phyloP scores from a whole-genome alignment of 257 asterid species.

The Cinchona pubescens region DNA sequence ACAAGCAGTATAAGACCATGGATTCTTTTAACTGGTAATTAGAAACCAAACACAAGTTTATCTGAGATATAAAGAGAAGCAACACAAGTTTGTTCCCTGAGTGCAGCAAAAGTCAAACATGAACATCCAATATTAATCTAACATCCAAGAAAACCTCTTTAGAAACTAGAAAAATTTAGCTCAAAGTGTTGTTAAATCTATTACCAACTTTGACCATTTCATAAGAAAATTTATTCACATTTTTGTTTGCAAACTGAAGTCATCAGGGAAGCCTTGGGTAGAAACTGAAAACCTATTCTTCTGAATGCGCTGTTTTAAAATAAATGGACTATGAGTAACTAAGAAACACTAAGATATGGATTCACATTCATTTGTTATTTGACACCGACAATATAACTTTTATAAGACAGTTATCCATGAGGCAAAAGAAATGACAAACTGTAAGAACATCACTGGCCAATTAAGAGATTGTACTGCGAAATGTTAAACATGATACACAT shows the following conservation, averaged over 20 bases:
- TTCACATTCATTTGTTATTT: not conserved
- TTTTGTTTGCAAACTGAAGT: not conserved
- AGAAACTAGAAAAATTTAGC: not conserved
- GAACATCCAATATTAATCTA: not conserved
- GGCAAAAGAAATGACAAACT: not conserved
- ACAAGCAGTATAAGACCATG: not conserved
- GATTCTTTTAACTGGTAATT: not conserved
- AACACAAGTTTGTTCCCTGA: not conserved
- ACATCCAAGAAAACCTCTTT: not conserved
- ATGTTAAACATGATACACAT: slow-evolving; percentile 13
- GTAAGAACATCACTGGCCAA: not conserved
- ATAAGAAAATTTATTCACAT: not conserved
- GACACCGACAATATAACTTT: not conserved
- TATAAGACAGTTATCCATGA: not conserved
- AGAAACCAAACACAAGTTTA: not conserved
- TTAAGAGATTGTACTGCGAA: not conserved
- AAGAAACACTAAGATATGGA: not conserved
- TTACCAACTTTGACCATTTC: not conserved
- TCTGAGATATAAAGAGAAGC: not conserved
- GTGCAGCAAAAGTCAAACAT: not conserved
- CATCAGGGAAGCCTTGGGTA: not conserved
- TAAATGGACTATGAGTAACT: no score
- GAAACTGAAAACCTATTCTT: no score
- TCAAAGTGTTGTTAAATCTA: not conserved
- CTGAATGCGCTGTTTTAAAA: not conserved